A percentile compares a stretch with the other conserved stretches of the same genome.
Evolutionary conservation across 129 eudicot species (phyloP).

Genomic region (Flaveria sonorensis): DNA sequence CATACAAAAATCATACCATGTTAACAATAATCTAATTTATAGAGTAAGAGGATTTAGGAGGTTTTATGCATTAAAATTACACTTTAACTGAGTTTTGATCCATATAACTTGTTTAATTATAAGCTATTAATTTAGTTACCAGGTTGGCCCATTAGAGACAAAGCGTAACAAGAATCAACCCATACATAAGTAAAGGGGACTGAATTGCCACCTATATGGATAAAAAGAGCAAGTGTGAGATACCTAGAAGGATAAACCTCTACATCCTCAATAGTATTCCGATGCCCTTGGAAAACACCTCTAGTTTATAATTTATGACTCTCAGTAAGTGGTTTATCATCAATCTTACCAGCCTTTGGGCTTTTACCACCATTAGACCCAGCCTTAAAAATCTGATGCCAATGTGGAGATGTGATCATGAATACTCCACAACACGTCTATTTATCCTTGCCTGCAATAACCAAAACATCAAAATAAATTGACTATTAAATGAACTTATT

Average conservation of each 20-base stretch:
- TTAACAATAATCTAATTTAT: no score
- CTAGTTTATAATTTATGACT: constrained; percentile 70
- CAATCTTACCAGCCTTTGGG: constrained; percentile 41
- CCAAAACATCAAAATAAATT: background rate
- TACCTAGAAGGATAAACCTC: constrained; percentile 96
- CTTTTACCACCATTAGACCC: constrained; percentile 53
- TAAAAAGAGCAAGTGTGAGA: background rate
- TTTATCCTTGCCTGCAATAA: constrained; percentile 74
- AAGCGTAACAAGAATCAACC: background rate
- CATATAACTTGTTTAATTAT: background rate
- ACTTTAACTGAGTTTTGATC: no score
- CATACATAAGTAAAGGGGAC: background rate
- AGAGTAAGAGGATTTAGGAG: no score
- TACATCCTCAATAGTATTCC: constrained; percentile 90
- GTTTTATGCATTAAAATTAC: no score
- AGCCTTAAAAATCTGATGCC: constrained; percentile 64
- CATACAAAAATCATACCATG: no score
- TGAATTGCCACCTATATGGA: background rate
- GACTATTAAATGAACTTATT: background rate
- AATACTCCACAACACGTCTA: constrained; percentile 90
- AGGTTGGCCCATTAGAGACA: background rate
- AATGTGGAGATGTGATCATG: constrained; percentile 82
- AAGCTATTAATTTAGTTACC: background rate
- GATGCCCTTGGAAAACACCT: constrained; percentile 76
- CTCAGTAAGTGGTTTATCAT: constrained; percentile 50